Percentiles rank a stretch among this genome's conserved stretches.
phyloP scores from a whole-genome alignment of 805 yeast species.

The Nakazawaea anatomiae region DNA sequence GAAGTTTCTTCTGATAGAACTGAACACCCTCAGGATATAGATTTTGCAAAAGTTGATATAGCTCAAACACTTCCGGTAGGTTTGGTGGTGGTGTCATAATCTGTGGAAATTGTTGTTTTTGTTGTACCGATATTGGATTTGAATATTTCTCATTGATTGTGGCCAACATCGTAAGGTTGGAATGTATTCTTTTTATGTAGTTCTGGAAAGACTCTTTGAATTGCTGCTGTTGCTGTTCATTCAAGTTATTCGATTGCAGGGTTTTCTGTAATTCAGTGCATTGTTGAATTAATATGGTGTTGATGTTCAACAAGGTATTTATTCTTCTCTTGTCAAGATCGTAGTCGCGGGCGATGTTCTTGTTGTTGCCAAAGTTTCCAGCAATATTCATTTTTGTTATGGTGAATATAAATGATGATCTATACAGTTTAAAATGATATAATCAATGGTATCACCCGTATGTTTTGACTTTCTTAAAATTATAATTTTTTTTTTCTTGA shows the following conservation, averaged over 20 bases:
- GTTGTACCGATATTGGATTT: conserved; percentile 17
- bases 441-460: too few relatives aligned
- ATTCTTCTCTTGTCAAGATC: conserved; percentile 28
- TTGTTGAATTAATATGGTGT: conserved; percentile 25
- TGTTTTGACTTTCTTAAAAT: too few relatives aligned
- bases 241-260: conserved; percentile 13
- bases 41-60: conserved; percentile 40
- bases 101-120: conserved; percentile 34
- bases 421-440: too few relatives aligned
- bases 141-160: conserved; percentile 30
- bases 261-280: conserved; percentile 23
- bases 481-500: too few relatives aligned
- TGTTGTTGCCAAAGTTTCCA: neutral
- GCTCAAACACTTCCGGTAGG: conserved; percentile 44
- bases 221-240: conserved; percentile 13
- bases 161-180: conserved; percentile 29
- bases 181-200: conserved; percentile 29
- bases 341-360: neutral
- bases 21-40: conserved; percentile 51
- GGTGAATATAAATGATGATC: neutral
- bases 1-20: conserved; percentile 26
- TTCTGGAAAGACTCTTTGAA: conserved; percentile 25
- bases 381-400: neutral
- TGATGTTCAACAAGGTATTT: conserved; percentile 27
- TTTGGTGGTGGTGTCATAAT: conserved; percentile 50